phyloP scores from a whole-genome alignment of 345 rosid species.

The Combretum micranthum region DNA sequence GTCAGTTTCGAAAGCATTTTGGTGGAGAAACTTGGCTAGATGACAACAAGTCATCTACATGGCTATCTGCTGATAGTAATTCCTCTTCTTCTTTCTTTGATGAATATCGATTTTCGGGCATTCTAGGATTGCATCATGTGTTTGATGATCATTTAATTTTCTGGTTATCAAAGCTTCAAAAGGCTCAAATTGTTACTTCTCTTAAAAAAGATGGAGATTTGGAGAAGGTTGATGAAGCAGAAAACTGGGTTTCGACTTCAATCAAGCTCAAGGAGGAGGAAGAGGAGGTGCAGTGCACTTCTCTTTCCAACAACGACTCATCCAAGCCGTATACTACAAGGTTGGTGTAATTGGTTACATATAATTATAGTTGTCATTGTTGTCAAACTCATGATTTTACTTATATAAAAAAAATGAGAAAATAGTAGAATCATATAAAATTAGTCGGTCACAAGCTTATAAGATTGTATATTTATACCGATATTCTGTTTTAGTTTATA shows the following conservation, averaged over 20 bases:
- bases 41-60: slow-evolving; percentile 4
- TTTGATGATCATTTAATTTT: slow-evolving; percentile 6
- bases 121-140: neutral
- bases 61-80: slow-evolving; percentile 10
- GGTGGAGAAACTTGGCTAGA: neutral
- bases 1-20: slow-evolving; percentile 5
- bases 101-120: neutral
- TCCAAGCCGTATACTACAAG: neutral
- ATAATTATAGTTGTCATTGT: no score
- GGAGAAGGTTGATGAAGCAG: slow-evolving; percentile 1
- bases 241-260: slow-evolving; percentile 5
- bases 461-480: no score
- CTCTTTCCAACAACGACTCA: neutral
- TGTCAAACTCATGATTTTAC: no score
- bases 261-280: neutral
- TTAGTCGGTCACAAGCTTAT: no score
- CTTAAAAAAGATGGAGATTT: neutral
- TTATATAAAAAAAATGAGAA: no score
- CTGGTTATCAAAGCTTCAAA: neutral
- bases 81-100: slow-evolving; percentile 7
- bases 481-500: no score
- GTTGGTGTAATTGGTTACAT: no score
- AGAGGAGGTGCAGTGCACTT: neutral
- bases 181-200: neutral
- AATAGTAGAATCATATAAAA: no score